Base-by-base conservation (phyloP, 352 stramenopile species). In the Thalassiosira ordinaria region DNA sequence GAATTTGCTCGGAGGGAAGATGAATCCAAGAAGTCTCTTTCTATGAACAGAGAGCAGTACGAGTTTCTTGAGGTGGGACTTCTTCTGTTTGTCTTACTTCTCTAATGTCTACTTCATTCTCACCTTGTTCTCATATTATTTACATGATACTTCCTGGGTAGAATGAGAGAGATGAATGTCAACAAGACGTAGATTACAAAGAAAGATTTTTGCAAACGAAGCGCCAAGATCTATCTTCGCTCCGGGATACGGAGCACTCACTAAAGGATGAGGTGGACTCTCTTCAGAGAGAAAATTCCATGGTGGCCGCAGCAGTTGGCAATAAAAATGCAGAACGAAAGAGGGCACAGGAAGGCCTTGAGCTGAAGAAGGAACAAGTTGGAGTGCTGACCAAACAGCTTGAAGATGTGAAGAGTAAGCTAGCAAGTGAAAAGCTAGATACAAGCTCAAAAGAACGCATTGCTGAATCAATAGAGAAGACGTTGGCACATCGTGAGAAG, bases 381-480 rank as follows among this genome's bases (percentile, higher is more conserved):
- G 92, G 95, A 68, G 68, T 67, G 0, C 87, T 92, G 14, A 80
- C 82, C 26, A 86, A 92, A 18, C 83, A 93, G 44, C 96, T 97
- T 74, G 95, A 97, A 74, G 84, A 89, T 8, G 94, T 91, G 0
- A 95, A 96, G 63, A 84, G 93, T 33, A 82, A 88, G 46, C 53
- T 89, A n/a, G 69, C 65, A 27, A 64, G 71, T 14, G 74, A 85
- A 33, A 80, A 86, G 65, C 62, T 75, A 3, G 70, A 57, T 18
- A 79, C 82, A 20, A 93, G 87, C 18, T 95, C 97, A 62, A 90
- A 91, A 20, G 78, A 97, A 35, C 89, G 92, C 14, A 52, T 76
- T 22, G 65, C 55, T 13, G 97, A 97, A 68, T 80, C 96, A 39
- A 95, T 95, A n/a, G 95, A 98, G 60, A 73, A 91, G 39, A 59